Percentiles rank a stretch among this genome's conserved stretches.
Evolutionary conservation across 805 yeast species (phyloP).

Genomic region (Clavispora santaluciae): DNA sequence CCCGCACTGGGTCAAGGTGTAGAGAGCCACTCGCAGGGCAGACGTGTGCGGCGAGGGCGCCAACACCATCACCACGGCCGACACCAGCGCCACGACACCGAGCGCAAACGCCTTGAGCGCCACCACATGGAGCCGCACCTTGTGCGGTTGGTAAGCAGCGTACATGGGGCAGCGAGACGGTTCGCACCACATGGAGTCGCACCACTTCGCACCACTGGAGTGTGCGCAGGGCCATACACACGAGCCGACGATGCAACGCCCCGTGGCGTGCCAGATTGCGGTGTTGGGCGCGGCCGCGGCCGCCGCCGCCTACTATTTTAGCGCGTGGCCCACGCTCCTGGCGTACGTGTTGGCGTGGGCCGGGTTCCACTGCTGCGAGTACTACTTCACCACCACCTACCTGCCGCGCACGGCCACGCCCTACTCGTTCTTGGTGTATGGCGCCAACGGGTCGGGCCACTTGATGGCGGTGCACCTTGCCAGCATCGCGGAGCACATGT

Average conservation of each 20-base stretch:
- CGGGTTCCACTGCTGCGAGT: conserved; percentile 25
- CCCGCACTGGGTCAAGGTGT: conserved; percentile 22
- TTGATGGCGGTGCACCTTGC: conserved; percentile 26
- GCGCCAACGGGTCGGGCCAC: conserved; percentile 29
- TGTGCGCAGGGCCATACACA: too few species aligned
- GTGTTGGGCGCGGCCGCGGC: conserved; percentile 1
- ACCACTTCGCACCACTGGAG: too few species aligned
- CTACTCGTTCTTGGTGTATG: conserved; percentile 30
- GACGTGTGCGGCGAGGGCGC: background rate
- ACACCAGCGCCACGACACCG: conserved; percentile 22
- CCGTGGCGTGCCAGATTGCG: conserved; percentile 4
- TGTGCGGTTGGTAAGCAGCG: conserved; percentile 16
- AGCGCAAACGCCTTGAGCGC: conserved; percentile 28
- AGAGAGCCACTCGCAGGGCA: conserved; percentile 6
- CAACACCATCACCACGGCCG: conserved; percentile 1
- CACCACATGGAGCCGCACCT: conserved; percentile 27
- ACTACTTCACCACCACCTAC: conserved; percentile 20
- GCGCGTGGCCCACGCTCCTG: conserved; percentile 4
- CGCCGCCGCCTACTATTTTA: background rate
- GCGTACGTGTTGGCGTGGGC: conserved; percentile 19
- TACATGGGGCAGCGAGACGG: background rate
- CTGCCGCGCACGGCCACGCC: conserved; percentile 22
- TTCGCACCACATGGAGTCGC: too few species aligned
- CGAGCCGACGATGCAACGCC: background rate
- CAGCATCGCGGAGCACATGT: conserved; percentile 20